Evolutionary conservation across 306 rosid genomes (phyloP).

Genomic region (Prinsepia uniflora): DNA sequence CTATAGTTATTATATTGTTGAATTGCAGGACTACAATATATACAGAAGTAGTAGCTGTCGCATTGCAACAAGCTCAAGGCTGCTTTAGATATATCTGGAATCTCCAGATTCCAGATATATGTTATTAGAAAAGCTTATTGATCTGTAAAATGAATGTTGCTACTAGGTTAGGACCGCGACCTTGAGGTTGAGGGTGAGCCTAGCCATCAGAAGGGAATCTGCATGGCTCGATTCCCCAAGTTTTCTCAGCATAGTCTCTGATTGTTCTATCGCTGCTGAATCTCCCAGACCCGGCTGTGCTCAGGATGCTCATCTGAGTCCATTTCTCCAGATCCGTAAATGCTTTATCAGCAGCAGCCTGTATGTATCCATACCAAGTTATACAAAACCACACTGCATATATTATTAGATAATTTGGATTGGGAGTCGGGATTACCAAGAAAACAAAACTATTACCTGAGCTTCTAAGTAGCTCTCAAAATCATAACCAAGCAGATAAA

Average conservation of each 20-base stretch:
- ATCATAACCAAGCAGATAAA: conserved; percentile 60
- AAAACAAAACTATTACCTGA: conserved; percentile 46
- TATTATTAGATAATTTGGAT: neutral
- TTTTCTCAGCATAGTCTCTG: conserved; percentile 55
- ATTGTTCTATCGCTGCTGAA: conserved; percentile 75
- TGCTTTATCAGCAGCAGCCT: conserved; percentile 75
- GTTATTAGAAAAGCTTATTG: conserved; percentile 5
- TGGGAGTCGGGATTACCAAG: conserved; percentile 7
- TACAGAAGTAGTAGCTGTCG: neutral
- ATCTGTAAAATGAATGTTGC: neutral
- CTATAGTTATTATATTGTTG: neutral
- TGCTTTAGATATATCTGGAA: neutral
- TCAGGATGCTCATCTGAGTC: conserved; percentile 66
- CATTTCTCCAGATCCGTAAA: conserved; percentile 55
- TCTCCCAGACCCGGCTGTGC: conserved; percentile 63
- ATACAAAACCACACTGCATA: neutral
- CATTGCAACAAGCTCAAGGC: neutral
- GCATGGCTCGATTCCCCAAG: conserved; percentile 69
- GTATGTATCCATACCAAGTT: conserved; percentile 2
- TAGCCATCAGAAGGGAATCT: conserved; percentile 51
- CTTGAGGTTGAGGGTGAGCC: neutral
- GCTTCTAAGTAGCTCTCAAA: conserved; percentile 68
- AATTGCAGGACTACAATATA: neutral
- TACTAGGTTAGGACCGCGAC: neutral
- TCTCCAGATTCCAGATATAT: neutral